phyloP scores from a whole-genome alignment of 768 basidiomycete genomes.

The Agaricus blazei region DNA sequence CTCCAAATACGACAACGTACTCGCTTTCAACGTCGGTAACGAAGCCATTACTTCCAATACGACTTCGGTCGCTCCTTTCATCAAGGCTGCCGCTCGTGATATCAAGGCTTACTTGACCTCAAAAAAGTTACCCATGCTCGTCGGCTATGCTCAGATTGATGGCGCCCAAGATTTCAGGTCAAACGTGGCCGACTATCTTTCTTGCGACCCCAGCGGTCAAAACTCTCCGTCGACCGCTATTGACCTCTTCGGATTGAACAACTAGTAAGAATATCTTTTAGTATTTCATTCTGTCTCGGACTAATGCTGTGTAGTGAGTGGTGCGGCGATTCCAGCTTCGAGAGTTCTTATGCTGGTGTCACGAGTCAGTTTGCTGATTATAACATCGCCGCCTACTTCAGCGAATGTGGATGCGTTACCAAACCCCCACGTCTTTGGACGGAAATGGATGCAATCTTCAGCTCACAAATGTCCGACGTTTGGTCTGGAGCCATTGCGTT shows the following conservation, averaged over 20 bases:
- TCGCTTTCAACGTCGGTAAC: constrained; percentile 89
- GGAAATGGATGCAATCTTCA: constrained; percentile 70
- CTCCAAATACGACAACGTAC: constrained; percentile 82
- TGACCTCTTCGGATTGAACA: constrained; percentile 85
- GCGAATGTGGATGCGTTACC: constrained; percentile 78
- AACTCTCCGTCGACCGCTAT: constrained; percentile 61
- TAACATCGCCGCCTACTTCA: constrained; percentile 85
- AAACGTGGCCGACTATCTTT: constrained; percentile 71
- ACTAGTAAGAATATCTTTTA: constrained; percentile 53
- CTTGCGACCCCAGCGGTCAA: constrained; percentile 56
- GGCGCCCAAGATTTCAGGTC: constrained; percentile 57
- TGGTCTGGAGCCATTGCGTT: constrained; percentile 91
- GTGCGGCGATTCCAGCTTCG: constrained; percentile 68
- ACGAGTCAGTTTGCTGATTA: constrained; percentile 54
- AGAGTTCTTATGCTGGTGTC: constrained; percentile 49
- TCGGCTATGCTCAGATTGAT: constrained; percentile 86
- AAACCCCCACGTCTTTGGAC: constrained; percentile 68
- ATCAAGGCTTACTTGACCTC: constrained; percentile 79
- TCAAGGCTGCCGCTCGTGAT: constrained; percentile 91
- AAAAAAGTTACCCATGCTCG: constrained; percentile 57
- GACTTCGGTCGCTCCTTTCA: constrained; percentile 67
- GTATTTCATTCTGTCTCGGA: not conserved
- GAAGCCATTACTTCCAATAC: constrained; percentile 56
- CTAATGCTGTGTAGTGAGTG: constrained; percentile 51
- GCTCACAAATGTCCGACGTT: constrained; percentile 64